Conservation (phyloP, 768 basidiomycete species). For the Hortiboletus campestris region DNA sequence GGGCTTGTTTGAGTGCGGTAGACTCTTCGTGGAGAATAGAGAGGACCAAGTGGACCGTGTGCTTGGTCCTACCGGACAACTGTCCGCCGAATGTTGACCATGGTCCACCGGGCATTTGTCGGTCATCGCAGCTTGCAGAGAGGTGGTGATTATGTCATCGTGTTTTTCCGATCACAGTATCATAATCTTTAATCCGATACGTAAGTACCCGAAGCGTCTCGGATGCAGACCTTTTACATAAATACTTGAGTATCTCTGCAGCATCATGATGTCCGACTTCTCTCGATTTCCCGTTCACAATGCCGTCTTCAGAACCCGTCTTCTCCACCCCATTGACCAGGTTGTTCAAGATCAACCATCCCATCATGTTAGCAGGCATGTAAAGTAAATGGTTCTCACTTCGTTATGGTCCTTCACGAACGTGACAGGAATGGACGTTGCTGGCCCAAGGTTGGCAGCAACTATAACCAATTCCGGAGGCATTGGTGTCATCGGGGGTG, state of each 20-base stretch:
- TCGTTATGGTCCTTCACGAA: neutral
- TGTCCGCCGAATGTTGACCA: slow-evolving; percentile 28
- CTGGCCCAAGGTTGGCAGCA: slow-evolving; percentile 81
- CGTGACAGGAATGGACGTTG: slow-evolving; percentile 66
- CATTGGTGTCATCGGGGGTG: slow-evolving; percentile 85
- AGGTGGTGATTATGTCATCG: slow-evolving; percentile 17
- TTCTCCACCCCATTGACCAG: slow-evolving; percentile 74
- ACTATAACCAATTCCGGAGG: slow-evolving; percentile 91
- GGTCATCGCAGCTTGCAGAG: slow-evolving; percentile 16
- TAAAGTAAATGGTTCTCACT: neutral
- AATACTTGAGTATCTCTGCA: neutral
- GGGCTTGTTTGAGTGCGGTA: slow-evolving; percentile 8
- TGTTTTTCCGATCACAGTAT: neutral
- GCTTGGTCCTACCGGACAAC: slow-evolving; percentile 69
- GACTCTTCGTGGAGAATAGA: slow-evolving; percentile 19
- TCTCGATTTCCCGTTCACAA: slow-evolving; percentile 27
- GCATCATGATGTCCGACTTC: neutral
- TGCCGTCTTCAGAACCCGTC: slow-evolving; percentile 65
- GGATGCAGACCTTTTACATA: neutral
- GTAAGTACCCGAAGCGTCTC: neutral
- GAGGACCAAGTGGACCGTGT: slow-evolving; percentile 45
- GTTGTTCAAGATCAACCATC: slow-evolving; percentile 77
- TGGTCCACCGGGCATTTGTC: slow-evolving; percentile 54
- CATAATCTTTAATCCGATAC: too few species aligned
- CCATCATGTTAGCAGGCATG: slow-evolving; percentile 76